Conservation (phyloP, 768 basidiomycete species). For the Boletus eberwhitei region DNA sequence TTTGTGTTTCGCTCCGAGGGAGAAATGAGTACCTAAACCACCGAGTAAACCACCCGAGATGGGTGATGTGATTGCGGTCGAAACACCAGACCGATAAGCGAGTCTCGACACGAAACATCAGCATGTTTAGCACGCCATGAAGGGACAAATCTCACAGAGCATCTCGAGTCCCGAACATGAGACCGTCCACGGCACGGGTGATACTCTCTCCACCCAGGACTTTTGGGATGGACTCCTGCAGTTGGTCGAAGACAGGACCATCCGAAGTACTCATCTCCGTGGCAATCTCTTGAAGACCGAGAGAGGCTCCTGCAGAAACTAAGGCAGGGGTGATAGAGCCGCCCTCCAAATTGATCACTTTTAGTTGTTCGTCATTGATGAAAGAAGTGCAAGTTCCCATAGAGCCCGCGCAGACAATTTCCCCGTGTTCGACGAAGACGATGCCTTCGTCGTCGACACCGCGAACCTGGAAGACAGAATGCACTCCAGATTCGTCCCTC, state of each 20-base stretch:
- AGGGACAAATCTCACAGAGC: constrained; percentile 37
- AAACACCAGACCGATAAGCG: constrained; percentile 74
- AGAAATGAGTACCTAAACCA: constrained; percentile 64
- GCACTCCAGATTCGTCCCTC: constrained; percentile 21
- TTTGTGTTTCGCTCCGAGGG: constrained; percentile 53
- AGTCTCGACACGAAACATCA: constrained; percentile 40
- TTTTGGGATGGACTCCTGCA: constrained; percentile 29
- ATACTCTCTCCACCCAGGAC: constrained; percentile 40
- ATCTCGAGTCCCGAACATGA: constrained; percentile 52
- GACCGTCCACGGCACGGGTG: constrained; percentile 60
- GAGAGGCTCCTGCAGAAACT: constrained; percentile 55
- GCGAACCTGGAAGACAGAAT: constrained; percentile 13
- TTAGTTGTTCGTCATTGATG: constrained; percentile 5
- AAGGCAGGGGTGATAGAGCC: constrained; percentile 63
- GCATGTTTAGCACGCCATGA: neutral
- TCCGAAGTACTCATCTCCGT: constrained; percentile 66
- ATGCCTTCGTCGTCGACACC: constrained; percentile 18
- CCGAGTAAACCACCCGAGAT: constrained; percentile 50
- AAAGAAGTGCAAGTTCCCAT: constrained; percentile 9
- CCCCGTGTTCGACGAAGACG: constrained; percentile 53
- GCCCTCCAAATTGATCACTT: constrained; percentile 51
- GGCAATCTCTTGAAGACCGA: constrained; percentile 70
- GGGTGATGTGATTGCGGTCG: constrained; percentile 63
- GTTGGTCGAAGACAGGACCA: constrained; percentile 54
- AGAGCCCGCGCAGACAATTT: constrained; percentile 46